Conservation (phyloP, 2,329 filamentous ascomycete species). For the Beauveria australis region DNA sequence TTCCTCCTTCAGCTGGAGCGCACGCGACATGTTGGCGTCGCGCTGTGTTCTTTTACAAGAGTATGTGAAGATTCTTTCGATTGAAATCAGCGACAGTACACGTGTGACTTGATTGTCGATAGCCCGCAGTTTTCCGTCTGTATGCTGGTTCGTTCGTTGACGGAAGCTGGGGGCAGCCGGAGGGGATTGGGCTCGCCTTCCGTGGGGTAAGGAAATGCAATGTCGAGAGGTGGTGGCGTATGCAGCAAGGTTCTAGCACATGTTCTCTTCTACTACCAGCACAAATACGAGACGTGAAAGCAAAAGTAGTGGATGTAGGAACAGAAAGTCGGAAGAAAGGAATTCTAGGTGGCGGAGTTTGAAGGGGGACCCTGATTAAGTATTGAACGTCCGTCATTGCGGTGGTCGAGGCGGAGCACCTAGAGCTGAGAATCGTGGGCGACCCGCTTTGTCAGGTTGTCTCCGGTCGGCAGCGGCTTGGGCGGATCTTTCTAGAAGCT, state of each 20-base stretch:
- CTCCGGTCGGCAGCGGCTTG: neutral
- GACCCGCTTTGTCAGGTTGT: neutral
- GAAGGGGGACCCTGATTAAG: slow-evolving; percentile 2
- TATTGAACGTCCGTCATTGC: neutral
- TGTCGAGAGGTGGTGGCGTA: neutral
- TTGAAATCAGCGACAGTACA: neutral
- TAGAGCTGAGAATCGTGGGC: neutral
- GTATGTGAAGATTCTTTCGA: neutral
- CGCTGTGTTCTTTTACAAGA: no score
- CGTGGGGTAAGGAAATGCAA: neutral
- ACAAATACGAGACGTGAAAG: neutral
- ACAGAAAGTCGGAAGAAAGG: neutral
- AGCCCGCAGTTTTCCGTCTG: neutral
- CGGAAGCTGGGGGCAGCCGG: neutral
- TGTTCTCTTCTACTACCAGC: no score
- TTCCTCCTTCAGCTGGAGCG: slow-evolving; percentile 41
- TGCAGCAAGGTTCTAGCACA: neutral
- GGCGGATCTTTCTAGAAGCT: slow-evolving; percentile 5
- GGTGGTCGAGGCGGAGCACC: neutral
- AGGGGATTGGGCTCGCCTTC: neutral
- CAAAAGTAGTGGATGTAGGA: neutral
- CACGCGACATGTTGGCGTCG: slow-evolving; percentile 22
- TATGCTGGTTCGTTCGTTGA: neutral
- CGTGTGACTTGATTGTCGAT: neutral
- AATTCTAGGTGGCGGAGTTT: neutral